Evolutionary conservation across 352 stramenopile genomes (phyloP).

Genomic region (Globisporangium spinosum): DNA sequence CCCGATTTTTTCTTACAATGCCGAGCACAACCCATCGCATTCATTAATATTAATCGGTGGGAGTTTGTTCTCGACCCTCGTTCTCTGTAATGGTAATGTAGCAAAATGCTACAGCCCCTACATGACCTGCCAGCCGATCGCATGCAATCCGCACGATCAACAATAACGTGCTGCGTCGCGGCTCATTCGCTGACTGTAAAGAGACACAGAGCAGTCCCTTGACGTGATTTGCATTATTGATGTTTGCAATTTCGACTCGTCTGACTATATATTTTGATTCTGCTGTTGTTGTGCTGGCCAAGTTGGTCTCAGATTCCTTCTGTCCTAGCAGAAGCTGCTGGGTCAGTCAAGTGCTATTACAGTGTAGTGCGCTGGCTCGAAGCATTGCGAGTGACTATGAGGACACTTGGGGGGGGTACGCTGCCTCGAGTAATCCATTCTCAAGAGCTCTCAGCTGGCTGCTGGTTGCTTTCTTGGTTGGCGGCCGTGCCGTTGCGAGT

Average conservation of each 20-base stretch:
- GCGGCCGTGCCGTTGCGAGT: neutral
- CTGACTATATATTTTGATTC: neutral
- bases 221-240: neutral
- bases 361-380: neutral
- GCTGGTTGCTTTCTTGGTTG: neutral
- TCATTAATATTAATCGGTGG: too few relatives aligned
- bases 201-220: neutral
- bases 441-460: too few relatives aligned
- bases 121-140: neutral
- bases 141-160: neutral
- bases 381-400: neutral
- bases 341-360: neutral
- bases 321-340: neutral
- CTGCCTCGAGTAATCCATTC: conserved; percentile 1
- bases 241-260: neutral
- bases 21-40: neutral
- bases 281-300: neutral
- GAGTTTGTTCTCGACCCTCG: too few relatives aligned
- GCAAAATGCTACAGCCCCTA: neutral
- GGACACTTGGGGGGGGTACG: neutral
- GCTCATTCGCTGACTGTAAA: neutral
- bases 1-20: neutral
- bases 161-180: neutral
- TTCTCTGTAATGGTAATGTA: too few relatives aligned
- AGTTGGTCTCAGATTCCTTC: neutral